Evolutionary conservation across 768 basidiomycete species (phyloP), one percentile per base, ranked within the genome.

Genomic region (Boletus rubroflammeus): DNA sequence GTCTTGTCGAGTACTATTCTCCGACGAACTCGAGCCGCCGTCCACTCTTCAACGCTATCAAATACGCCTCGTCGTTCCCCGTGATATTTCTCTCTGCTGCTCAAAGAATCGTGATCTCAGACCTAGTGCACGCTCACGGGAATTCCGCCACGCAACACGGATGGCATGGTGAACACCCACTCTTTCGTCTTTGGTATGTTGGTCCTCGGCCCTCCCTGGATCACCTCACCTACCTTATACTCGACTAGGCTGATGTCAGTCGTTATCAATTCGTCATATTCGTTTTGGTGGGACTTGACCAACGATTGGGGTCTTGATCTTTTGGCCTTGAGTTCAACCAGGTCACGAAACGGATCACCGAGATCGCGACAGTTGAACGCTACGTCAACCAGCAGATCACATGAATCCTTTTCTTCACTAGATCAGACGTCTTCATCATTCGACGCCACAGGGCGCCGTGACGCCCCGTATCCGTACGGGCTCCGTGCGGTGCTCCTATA

Each of bases 221-320:
- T 31, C 45, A 44, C 15, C 15, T 45, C 15, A 57, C 28, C 35
- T 53, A 34, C 32, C 43, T 45, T 48, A 61, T 28, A 14, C 57
- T 29, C 40, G 29, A 39, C 21, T 53, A 96, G 93, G 94, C 70
- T 98, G 15, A 70, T 97, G 42, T 82, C 86, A 10, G 94, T 92
- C 23, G 78, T 82, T 34, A 69, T 96, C 63, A 98, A 98, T 71
- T 96, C 95, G 3, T 69, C 90, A 29, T 99, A 93, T 71, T 95
- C 94, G 3, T 98, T 96, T 70, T 99, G 93, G 91, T 99, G 97
- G 97, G 97, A 98, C 72, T 81, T 98, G 40, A 93, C 92, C 45
- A 91, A 96, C 68, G 97, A 99, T 68, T 99, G 96, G 95, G 97
- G 97, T 6, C 77, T 99, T 51, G 81, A 85, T 42, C 73, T 98